phyloP scores from a whole-genome alignment of 2,329 filamentous ascomycete species.

The Alternaria gaisen region DNA sequence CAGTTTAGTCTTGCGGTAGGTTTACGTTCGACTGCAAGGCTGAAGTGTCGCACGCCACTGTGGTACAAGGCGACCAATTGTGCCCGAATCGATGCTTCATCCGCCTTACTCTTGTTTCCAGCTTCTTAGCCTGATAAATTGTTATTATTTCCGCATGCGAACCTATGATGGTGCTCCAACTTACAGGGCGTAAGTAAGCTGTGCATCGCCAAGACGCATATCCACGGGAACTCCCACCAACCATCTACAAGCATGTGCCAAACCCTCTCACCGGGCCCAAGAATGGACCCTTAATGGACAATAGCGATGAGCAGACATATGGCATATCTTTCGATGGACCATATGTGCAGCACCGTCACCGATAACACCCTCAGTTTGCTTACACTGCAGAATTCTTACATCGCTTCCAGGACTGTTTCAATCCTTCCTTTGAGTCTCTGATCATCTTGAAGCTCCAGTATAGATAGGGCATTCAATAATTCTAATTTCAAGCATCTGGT shows the following conservation, averaged over 20 bases:
- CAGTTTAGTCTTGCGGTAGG: not conserved
- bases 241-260: not conserved
- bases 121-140: not conserved
- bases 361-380: not conserved
- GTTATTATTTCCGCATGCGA: not conserved
- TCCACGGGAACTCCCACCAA: not conserved
- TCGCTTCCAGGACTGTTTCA: not conserved
- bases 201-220: not conserved
- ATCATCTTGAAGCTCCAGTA: not conserved
- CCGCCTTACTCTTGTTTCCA: not conserved
- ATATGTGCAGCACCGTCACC: not conserved
- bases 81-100: not conserved
- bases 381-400: not conserved
- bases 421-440: too few relatives aligned
- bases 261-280: not conserved
- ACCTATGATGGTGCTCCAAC: not conserved
- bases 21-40: not conserved
- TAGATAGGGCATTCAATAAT: not conserved
- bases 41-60: not conserved
- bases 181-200: not conserved
- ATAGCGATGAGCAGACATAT: not conserved
- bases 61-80: not conserved
- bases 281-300: not conserved
- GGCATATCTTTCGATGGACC: not conserved
- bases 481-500: not conserved